Conservation (phyloP, 129 eudicot genomes). For the Pulicaria dysenterica region DNA sequence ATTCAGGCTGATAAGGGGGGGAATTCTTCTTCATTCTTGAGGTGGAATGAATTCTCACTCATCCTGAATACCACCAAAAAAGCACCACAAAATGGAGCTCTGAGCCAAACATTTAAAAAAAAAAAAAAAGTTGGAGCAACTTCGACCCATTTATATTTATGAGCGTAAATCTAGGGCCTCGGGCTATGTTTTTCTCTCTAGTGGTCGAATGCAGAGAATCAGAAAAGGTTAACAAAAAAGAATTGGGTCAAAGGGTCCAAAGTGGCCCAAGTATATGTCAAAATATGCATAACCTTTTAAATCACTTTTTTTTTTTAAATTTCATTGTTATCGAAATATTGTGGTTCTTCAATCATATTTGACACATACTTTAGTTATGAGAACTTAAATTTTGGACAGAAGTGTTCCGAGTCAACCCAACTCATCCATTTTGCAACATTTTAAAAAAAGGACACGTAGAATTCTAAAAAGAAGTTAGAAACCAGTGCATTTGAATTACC, state of each 20-base stretch:
- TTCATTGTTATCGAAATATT: too few relatives aligned
- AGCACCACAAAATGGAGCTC: neutral
- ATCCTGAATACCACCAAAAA: conserved; percentile 45
- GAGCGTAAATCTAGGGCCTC: neutral
- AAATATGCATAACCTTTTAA: neutral
- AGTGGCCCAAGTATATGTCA: neutral
- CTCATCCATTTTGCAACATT: conserved; percentile 5
- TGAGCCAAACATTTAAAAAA: too few relatives aligned
- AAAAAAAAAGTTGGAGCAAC: neutral
- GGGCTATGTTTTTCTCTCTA: neutral
- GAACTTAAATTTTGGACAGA: neutral
- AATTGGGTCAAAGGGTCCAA: neutral
- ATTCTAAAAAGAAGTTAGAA: neutral
- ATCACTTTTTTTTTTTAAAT: too few relatives aligned
- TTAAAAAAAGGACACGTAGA: neutral
- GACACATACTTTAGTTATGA: neutral
- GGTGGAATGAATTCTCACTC: conserved; percentile 50
- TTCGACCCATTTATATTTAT: neutral
- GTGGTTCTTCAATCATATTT: neutral
- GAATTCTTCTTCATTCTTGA: conserved; percentile 80
- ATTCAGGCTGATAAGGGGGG: conserved; percentile 70
- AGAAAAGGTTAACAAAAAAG: neutral
- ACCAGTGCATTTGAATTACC: conserved; percentile 35
- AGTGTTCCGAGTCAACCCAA: neutral
- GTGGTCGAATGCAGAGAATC: neutral